Conservation (phyloP, 2,329 filamentous ascomycete genomes). For the Zarea fungicola region DNA sequence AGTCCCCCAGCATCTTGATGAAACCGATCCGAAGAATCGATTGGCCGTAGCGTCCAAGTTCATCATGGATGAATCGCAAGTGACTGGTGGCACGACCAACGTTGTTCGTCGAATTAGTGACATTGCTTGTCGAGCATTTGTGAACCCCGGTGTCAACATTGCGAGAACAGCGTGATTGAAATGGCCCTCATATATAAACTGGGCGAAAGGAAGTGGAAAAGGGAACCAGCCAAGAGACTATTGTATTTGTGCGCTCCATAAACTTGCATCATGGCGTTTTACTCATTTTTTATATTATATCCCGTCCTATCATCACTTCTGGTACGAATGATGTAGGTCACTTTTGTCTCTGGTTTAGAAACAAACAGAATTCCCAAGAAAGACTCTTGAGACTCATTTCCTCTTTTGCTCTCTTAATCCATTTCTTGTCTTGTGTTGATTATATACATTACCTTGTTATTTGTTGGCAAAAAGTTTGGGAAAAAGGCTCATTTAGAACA, state of each 20-base stretch:
- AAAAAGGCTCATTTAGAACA: neutral
- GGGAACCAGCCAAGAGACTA: neutral
- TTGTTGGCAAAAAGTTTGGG: neutral
- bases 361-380: neutral
- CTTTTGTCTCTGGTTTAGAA: neutral
- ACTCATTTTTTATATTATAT: conserved; percentile 6
- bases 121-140: conserved; percentile 57
- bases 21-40: conserved; percentile 61
- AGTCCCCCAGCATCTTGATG: conserved; percentile 56
- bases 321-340: neutral
- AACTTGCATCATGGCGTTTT: conserved; percentile 7
- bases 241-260: neutral
- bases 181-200: neutral
- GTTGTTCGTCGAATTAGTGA: conserved; percentile 66
- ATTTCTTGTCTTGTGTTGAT: neutral
- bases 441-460: neutral
- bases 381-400: neutral
- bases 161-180: conserved; percentile 23
- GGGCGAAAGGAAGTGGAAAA: neutral
- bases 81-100: conserved; percentile 65
- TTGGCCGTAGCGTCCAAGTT: conserved; percentile 66
- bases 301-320: neutral
- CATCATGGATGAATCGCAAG: conserved; percentile 58
- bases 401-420: neutral
- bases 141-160: conserved; percentile 47